Base-by-base conservation (phyloP, 345 rosid genomes). In the Lepidium africanum region DNA sequence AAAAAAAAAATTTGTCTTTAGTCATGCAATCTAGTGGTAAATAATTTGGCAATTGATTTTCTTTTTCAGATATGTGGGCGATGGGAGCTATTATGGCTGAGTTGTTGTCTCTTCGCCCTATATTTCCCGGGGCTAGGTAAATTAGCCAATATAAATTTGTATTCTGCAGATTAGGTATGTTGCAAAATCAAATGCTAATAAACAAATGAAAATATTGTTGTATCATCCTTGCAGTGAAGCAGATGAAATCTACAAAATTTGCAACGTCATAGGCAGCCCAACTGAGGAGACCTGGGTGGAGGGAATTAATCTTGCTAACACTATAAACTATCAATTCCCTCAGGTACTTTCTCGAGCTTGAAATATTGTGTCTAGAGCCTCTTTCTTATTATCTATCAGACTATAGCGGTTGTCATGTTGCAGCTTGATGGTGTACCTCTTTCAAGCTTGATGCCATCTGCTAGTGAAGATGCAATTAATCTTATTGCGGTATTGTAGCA, bases 21-120 rank as follows among this genome's bases (percentile, higher is more conserved):
- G 27, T 41, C 23, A 40, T 35, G 17, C 8, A 21, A 13, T 42
- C 30, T 0, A 32, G 63, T 52, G 48, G 15, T 71, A 13, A 48
- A 12, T 19, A 40, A 7, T 62, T 13, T 39, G 69, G 12, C 42
- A 12, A 21, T n/a, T 62, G 16, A 5, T 5, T 21, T 62, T 40
- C 43, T 14, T 30, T 25, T 46, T 35, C 79, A 92, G 98, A 92
- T 76, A 87, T 92, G 92, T 92, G 98, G 98, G 96, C 98, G 5
- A 89, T 92, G 98, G 98, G 98, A 65, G 98, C 98, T 39, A 92
- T 92, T 17, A 89, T 92, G 87, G 95, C 98, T 11, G 98, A 92
- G 75, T 61, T 92, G 76, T 78, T 89, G 74, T 74, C 80, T 57
- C 84, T 92, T 35, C 85, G 83, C 56, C 98, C 98, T 16, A 88